Base-by-base conservation (phyloP, 805 yeast species). In the Kodamaea leandrae region DNA sequence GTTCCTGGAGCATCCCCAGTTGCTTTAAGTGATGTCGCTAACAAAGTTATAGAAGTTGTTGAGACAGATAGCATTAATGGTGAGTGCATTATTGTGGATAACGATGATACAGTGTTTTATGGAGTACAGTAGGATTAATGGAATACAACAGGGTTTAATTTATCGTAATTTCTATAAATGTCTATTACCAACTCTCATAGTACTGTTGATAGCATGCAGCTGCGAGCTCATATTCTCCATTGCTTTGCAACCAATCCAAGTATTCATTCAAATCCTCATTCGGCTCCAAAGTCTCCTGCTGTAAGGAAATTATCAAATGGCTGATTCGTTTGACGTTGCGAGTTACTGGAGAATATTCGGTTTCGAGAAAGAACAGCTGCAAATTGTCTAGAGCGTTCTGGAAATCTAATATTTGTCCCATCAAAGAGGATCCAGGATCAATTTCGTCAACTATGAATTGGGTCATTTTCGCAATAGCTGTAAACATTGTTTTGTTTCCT, bases 401-500 rank as follows among this genome's bases (percentile, higher is more conserved):
- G 7, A 27, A 14, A 9, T 5, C 7, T n/a, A 8, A 10, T 10
- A 27, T 27, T 27, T 27, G 17, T 5, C 17, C 7, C 15, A 14
- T 6, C 32, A 27, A 27, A 6, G 6, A 10, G n/a, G 14, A 6
- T 25, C n/a, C 14, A n/a, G n/a, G 28, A 25, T 5, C 28, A 25
- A 6, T 25, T 25, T 6, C n/a, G n/a, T 27, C 32, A 5, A 14
- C 32, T 27, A 27, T n/a, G 32, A 40, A 52, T 4, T 19, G 32
- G n/a, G 46, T 39, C 21, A 46, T 32, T 43, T 33, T 36, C 8
- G 30, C 23, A 4, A 47, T 23, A 7, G 54, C 59, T 9, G 48
- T 47, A 34, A 66, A 65, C 14, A 65, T 45, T 19, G 52, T 56
- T 2, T 47, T 49, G 42, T 66, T 66, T 8, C 63, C 61, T 4